Conservation (phyloP, 805 yeast genomes). For the Dipodascus albidus region DNA sequence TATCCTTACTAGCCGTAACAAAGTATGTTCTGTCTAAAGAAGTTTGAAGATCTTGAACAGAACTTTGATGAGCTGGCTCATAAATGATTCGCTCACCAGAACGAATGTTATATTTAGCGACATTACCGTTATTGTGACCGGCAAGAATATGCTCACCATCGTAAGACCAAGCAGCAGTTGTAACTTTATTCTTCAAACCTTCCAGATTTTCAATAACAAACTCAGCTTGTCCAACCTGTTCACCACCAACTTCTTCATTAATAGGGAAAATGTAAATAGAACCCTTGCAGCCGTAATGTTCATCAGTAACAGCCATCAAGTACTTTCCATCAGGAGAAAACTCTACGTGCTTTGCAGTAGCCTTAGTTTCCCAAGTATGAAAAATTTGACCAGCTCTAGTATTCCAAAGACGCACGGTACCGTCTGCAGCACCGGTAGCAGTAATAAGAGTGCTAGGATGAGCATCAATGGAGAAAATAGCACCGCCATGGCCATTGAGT, state of each 20-base stretch:
- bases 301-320: conserved; percentile 72
- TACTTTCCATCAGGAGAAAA: conserved; percentile 62
- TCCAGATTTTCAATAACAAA: conserved; percentile 45
- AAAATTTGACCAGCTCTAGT: conserved; percentile 67
- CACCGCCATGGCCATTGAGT: conserved; percentile 79
- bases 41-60: conserved; percentile 81
- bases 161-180: conserved; percentile 78
- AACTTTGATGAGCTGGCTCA: conserved; percentile 57
- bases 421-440: conserved; percentile 87
- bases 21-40: conserved; percentile 80
- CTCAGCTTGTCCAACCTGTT: conserved; percentile 29
- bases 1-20: conserved; percentile 88
- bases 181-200: conserved; percentile 28
- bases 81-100: conserved; percentile 61
- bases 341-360: conserved; percentile 88
- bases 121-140: conserved; percentile 79
- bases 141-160: conserved; percentile 64
- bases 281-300: conserved; percentile 84
- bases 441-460: conserved; percentile 56
- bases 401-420: conserved; percentile 74
- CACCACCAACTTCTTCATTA: conserved; percentile 32
- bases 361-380: conserved; percentile 58
- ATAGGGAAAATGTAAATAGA: conserved; percentile 58
- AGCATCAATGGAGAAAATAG: conserved; percentile 89
- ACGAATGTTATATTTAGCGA: conserved; percentile 65